Evolutionary conservation across 2,329 filamentous ascomycete genomes (phyloP).

Genomic region (Ustilaginoidea virens): DNA sequence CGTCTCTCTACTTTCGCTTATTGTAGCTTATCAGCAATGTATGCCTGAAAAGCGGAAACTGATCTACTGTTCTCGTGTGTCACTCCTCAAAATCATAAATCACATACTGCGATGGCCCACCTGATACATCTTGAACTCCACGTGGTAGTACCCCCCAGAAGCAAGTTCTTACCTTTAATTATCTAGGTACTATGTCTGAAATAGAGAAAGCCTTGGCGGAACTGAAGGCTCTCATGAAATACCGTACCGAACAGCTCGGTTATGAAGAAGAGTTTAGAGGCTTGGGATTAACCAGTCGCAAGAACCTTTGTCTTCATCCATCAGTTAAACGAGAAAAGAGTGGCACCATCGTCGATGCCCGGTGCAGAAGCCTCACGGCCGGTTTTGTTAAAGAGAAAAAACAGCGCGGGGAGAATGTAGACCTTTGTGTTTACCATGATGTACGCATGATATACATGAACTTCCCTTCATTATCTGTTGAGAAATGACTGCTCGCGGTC

Average conservation of each 20-base stretch:
- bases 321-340: slow-evolving; percentile 95
- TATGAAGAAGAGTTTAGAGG: slow-evolving; percentile 85
- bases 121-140: not conserved
- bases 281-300: slow-evolving; percentile 84
- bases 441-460: slow-evolving; percentile 34
- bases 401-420: slow-evolving; percentile 83
- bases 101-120: no score
- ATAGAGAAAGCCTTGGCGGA: slow-evolving; percentile 96
- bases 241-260: slow-evolving; percentile 77
- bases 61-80: slow-evolving; percentile 83
- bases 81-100: not conserved
- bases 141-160: not conserved
- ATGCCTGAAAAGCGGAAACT: slow-evolving; percentile 89
- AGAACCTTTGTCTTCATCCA: slow-evolving; percentile 92
- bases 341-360: slow-evolving; percentile 83
- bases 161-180: not conserved
- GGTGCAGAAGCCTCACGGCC: slow-evolving; percentile 87
- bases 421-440: slow-evolving; percentile 91
- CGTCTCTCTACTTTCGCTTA: slow-evolving; percentile 83
- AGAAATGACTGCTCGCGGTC: no score
- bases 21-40: slow-evolving; percentile 90
- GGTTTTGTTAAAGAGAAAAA: slow-evolving; percentile 98
- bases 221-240: slow-evolving; percentile 87
- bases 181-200: slow-evolving; percentile 84
- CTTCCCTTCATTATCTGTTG: no score